Conservation (phyloP, 208 protist species). For the Crithidia bombi region DNA sequence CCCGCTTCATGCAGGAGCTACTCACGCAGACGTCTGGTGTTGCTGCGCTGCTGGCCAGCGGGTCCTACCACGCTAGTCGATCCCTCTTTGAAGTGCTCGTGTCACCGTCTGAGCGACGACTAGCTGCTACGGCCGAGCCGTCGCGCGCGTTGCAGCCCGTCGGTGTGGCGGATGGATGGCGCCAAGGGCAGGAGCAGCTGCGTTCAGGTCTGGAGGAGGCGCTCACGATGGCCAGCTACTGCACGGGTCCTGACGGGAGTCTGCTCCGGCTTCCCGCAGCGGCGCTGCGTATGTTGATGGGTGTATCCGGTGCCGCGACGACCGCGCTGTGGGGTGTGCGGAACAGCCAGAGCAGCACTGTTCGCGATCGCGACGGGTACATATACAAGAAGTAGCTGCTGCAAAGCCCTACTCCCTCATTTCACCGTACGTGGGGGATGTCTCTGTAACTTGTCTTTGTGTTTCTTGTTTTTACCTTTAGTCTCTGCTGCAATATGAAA, state of each 20-base stretch:
- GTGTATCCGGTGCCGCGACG: slow-evolving; percentile 40
- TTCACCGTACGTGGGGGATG: no score
- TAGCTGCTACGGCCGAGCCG: slow-evolving; percentile 20
- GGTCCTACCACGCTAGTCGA: slow-evolving; percentile 37
- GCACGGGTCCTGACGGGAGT: slow-evolving; percentile 32
- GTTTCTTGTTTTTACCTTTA: not conserved
- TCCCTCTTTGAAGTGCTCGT: slow-evolving; percentile 33
- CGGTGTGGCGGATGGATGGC: slow-evolving; percentile 29
- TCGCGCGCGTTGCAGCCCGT: slow-evolving; percentile 31
- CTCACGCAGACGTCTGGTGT: slow-evolving; percentile 35
- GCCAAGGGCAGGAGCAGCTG: slow-evolving; percentile 37
- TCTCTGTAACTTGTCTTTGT: not conserved
- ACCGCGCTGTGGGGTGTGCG: slow-evolving; percentile 41
- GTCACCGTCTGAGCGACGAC: slow-evolving; percentile 3
- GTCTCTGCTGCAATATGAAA: no score
- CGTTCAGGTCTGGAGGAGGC: slow-evolving; percentile 35
- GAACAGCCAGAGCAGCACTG: slow-evolving; percentile 32
- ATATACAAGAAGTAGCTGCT: slow-evolving; percentile 36
- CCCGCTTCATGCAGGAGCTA: slow-evolving; percentile 41
- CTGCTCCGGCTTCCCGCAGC: slow-evolving; percentile 39
- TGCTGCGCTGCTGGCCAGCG: slow-evolving; percentile 34
- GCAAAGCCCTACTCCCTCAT: not conserved
- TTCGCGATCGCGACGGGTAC: slow-evolving; percentile 28
- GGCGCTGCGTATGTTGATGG: slow-evolving; percentile 42
- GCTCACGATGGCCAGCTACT: slow-evolving; percentile 32